Evolutionary conservation across 1,139 yeast species (phyloP).

Genomic region (Candida frijolesensis): DNA sequence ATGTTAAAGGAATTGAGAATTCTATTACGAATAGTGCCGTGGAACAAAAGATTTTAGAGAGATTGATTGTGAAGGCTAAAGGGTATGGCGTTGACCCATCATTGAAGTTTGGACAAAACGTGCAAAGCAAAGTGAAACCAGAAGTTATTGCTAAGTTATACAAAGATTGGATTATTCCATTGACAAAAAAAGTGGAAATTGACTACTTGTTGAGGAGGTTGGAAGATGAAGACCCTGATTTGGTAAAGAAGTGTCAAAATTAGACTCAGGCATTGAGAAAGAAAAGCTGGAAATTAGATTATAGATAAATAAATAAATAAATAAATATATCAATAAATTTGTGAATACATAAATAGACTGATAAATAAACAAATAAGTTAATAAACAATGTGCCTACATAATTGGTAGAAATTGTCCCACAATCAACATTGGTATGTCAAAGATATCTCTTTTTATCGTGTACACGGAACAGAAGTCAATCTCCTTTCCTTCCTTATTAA

Average conservation of each 20-base stretch:
- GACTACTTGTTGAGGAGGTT: conserved; percentile 84
- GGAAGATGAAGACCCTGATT: conserved; percentile 50
- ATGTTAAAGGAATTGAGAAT: conserved; percentile 70
- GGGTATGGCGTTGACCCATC: conserved; percentile 90
- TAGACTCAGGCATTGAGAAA: not conserved
- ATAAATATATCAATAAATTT: conserved; percentile 2
- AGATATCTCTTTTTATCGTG: conserved; percentile 80
- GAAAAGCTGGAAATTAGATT: not conserved
- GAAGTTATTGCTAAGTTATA: conserved; percentile 80
- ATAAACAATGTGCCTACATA: conserved; percentile 2
- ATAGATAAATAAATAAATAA: not conserved
- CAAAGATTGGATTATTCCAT: conserved; percentile 85
- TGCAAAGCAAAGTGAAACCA: conserved; percentile 79
- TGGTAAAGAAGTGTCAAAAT: conserved; percentile 14
- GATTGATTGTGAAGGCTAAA: conserved; percentile 78
- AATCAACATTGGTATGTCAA: conserved; percentile 75
- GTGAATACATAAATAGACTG: not conserved
- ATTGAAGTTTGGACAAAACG: conserved; percentile 63
- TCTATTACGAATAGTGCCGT: conserved; percentile 87
- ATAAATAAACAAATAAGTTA: conserved; percentile 7
- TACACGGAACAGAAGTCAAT: conserved; percentile 61
- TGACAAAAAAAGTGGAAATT: conserved; percentile 93
- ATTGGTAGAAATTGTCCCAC: conserved; percentile 50
- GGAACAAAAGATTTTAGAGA: conserved; percentile 77
- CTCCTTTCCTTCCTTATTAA: conserved; percentile 23